Percentiles rank a stretch among this genome's conserved stretches.
Conservation (phyloP, 495 filamentous ascomycete genomes). For the Neurospora sp. region DNA sequence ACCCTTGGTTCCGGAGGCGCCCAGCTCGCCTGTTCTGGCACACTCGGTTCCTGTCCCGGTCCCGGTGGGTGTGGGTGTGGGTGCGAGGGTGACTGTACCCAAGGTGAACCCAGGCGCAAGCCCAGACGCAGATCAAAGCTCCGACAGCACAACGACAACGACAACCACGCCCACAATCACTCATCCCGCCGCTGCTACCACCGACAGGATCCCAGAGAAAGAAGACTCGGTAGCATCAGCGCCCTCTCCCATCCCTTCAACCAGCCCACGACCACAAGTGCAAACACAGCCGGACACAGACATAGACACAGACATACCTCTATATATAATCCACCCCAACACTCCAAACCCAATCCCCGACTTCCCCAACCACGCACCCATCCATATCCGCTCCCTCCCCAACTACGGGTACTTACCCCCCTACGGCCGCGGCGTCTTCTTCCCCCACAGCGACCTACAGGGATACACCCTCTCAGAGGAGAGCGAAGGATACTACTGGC, state of each 20-base stretch:
- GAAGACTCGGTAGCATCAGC: not conserved
- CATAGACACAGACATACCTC: not conserved
- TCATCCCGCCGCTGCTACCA: too few relatives aligned
- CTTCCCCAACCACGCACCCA: not conserved
- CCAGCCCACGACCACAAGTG: not conserved
- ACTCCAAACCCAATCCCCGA: not conserved
- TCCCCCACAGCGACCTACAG: not conserved
- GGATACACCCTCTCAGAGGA: not conserved
- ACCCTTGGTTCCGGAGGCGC: not conserved
- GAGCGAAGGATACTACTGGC: too few relatives aligned
- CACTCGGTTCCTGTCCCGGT: not conserved
- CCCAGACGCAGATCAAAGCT: not conserved
- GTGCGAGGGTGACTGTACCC: not conserved
- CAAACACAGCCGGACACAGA: not conserved
- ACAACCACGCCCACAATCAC: too few relatives aligned
- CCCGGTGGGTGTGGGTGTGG: not conserved
- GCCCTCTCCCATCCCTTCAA: not conserved
- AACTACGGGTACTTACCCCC: not conserved
- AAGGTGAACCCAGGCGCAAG: not conserved
- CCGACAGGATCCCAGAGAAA: too few relatives aligned
- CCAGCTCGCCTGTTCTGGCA: not conserved
- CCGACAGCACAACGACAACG: not conserved
- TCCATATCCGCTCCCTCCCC: not conserved
- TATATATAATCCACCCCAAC: rapidly evolving
- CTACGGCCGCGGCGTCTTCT: not conserved